phyloP scores from a whole-genome alignment of 2,329 filamentous ascomycete species.

The Bipolaris bicolor region DNA sequence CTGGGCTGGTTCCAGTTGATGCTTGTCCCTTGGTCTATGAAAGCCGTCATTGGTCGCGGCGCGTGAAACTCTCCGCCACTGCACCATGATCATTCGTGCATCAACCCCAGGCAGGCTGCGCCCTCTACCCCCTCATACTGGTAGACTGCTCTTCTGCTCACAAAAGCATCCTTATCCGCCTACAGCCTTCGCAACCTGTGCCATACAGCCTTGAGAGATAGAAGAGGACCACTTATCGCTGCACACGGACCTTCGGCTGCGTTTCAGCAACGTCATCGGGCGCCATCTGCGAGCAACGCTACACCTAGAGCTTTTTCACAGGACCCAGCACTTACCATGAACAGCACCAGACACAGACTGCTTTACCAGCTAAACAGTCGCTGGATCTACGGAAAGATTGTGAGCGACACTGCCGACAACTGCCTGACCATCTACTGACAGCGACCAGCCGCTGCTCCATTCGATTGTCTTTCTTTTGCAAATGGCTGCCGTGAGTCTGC shows the following conservation, averaged over 20 bases:
- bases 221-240: slow-evolving; percentile 15
- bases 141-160: slow-evolving; percentile 7
- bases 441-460: slow-evolving; percentile 80
- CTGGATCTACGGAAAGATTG: slow-evolving; percentile 75
- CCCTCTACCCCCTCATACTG: slow-evolving; percentile 21
- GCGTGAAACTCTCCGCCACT: slow-evolving; percentile 26
- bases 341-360: slow-evolving; percentile 61
- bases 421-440: slow-evolving; percentile 13
- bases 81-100: slow-evolving; percentile 16
- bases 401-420: slow-evolving; percentile 52
- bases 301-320: slow-evolving; percentile 22
- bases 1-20: slow-evolving; percentile 9
- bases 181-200: slow-evolving; percentile 7
- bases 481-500: slow-evolving; percentile 81
- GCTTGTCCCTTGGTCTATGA: slow-evolving; percentile 17
- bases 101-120: slow-evolving; percentile 18
- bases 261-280: slow-evolving; percentile 39
- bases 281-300: slow-evolving; percentile 25
- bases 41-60: slow-evolving; percentile 24
- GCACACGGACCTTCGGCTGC: slow-evolving; percentile 30
- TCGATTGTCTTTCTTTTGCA: slow-evolving; percentile 84
- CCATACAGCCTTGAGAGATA: slow-evolving; percentile 10
- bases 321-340: slow-evolving; percentile 39
- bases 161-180: slow-evolving; percentile 7
- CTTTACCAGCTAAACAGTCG: slow-evolving; percentile 71